Conservation (phyloP, 257 asterid genomes). For the Nicotiana benthamiana region DNA sequence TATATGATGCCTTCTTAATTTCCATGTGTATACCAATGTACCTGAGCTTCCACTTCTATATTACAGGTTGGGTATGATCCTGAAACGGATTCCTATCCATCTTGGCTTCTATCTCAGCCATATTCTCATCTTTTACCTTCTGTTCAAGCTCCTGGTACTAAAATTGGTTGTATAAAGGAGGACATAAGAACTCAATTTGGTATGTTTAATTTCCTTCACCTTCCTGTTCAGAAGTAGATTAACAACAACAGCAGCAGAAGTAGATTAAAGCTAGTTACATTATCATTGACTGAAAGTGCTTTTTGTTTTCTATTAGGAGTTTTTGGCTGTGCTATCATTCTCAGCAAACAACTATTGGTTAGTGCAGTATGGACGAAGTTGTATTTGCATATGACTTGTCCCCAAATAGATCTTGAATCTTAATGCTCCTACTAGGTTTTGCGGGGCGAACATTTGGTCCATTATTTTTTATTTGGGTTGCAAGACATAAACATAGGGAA, state of each 20-base stretch:
- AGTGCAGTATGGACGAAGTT: not conserved
- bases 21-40: not conserved
- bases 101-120: slow-evolving; percentile 73
- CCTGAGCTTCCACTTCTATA: not conserved
- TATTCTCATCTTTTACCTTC: slow-evolving; percentile 54
- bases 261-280: not conserved
- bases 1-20: not conserved
- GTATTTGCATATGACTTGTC: too few species aligned
- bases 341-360: not conserved
- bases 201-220: slow-evolving; percentile 19
- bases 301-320: not conserved
- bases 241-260: too few species aligned
- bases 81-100: slow-evolving; percentile 66
- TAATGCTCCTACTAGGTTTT: too few species aligned
- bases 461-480: not conserved
- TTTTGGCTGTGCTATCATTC: not conserved
- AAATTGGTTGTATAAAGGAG: slow-evolving; percentile 54
- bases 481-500: not conserved
- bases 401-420: too few species aligned
- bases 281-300: not conserved
- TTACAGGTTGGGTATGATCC: slow-evolving; percentile 89
- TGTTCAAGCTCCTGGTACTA: slow-evolving; percentile 81
- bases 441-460: not conserved
- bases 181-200: slow-evolving; percentile 47
- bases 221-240: not conserved